Conservation (phyloP, 2,329 filamentous ascomycete species). For the Metarhizium robertsii region DNA sequence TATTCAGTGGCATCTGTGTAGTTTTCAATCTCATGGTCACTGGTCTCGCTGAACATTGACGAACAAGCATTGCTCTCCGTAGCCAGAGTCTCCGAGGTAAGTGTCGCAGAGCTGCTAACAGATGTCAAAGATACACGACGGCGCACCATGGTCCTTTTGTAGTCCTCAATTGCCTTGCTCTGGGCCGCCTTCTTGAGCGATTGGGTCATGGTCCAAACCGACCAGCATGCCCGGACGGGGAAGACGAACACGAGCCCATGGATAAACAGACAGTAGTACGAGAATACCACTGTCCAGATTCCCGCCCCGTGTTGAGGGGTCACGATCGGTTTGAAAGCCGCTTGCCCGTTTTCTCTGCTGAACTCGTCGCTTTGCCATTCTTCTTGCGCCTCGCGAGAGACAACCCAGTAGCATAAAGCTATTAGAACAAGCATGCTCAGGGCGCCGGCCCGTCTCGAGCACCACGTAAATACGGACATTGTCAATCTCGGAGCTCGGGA, state of each 20-base stretch:
- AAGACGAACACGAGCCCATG: slow-evolving; percentile 57
- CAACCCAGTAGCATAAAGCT: slow-evolving; percentile 44
- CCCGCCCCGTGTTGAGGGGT: slow-evolving; percentile 31
- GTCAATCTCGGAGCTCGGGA: neutral
- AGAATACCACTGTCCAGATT: slow-evolving; percentile 44
- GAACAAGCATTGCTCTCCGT: slow-evolving; percentile 33
- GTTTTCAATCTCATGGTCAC: slow-evolving; percentile 38
- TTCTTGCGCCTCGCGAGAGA: slow-evolving; percentile 37
- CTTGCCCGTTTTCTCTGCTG: slow-evolving; percentile 26
- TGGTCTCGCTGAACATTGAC: slow-evolving; percentile 40
- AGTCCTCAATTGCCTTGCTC: slow-evolving; percentile 34
- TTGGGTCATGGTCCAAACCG: slow-evolving; percentile 47
- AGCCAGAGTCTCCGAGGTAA: slow-evolving; percentile 41
- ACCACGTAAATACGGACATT: slow-evolving; percentile 48
- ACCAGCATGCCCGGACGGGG: slow-evolving; percentile 52
- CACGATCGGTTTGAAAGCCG: slow-evolving; percentile 16
- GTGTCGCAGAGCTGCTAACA: slow-evolving; percentile 46
- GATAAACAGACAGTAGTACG: slow-evolving; percentile 56
- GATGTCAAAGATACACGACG: slow-evolving; percentile 46
- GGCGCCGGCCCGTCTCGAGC: slow-evolving; percentile 42
- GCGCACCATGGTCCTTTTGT: slow-evolving; percentile 34
- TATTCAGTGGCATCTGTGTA: slow-evolving; percentile 34
- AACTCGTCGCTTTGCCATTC: slow-evolving; percentile 32
- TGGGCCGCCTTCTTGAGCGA: slow-evolving; percentile 36
- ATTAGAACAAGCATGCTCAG: slow-evolving; percentile 42